A percentile compares a stretch with the other conserved stretches of the same genome.
Evolutionary conservation across 495 filamentous ascomycete genomes (phyloP).

Genomic region (Daldinia vernicosa): DNA sequence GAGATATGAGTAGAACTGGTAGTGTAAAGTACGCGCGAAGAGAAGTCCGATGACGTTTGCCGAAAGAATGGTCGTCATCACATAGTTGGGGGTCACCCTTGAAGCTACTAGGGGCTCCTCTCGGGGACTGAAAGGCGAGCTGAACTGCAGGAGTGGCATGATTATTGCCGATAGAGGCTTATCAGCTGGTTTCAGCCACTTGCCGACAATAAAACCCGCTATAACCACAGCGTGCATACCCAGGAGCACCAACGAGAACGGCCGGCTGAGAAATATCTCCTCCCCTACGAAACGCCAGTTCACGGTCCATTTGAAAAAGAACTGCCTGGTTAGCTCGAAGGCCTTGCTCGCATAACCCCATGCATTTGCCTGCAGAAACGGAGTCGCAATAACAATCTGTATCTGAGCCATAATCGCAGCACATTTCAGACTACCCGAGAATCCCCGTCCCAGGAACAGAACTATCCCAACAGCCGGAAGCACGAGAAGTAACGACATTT

Average conservation of each 20-base stretch:
- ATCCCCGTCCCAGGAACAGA: conserved; percentile 73
- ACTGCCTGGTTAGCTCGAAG: conserved; percentile 88
- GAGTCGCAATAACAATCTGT: conserved; percentile 78
- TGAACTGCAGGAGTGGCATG: conserved; percentile 60
- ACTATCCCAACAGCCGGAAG: conserved; percentile 81
- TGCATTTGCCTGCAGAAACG: conserved; percentile 75
- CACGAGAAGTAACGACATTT: conserved; percentile 89
- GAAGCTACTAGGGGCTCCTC: conserved; percentile 64
- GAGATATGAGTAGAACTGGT: conserved; percentile 96
- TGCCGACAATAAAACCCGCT: conserved; percentile 62
- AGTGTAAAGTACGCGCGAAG: conserved; percentile 91
- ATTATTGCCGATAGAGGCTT: conserved; percentile 58
- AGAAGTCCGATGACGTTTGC: conserved; percentile 86
- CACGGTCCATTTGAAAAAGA: conserved; percentile 97
- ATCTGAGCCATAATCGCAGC: conserved; percentile 75
- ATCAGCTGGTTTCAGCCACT: conserved; percentile 59
- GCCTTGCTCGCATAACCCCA: conserved; percentile 78
- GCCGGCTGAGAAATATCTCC: conserved; percentile 77
- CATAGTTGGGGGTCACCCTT: conserved; percentile 74
- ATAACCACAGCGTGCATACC: conserved; percentile 73
- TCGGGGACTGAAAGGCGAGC: conserved; percentile 61
- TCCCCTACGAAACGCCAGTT: conserved; percentile 96
- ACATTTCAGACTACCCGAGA: conserved; percentile 68
- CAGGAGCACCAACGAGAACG: conserved; percentile 75
- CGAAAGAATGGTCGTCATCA: conserved; percentile 79